Base-by-base conservation (phyloP, 495 filamentous ascomycete genomes). In the Aspergillus steynii region DNA sequence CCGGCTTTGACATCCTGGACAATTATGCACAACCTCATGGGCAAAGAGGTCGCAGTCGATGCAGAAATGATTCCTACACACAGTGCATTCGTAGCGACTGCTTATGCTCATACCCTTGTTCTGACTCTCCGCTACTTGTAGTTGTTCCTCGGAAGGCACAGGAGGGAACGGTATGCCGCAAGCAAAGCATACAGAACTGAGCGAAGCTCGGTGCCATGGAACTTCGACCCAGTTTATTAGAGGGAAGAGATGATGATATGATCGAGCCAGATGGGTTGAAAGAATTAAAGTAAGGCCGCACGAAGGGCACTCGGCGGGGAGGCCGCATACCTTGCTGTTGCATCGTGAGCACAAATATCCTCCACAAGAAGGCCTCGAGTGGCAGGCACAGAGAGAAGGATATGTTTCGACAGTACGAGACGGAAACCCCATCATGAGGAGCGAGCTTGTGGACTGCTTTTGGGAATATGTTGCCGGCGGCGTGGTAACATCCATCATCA, bases 361-460 rank as follows among this genome's bases (percentile, higher is more conserved):
- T n/a, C 93, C 92, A 34, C 88, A 83, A 10, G 84, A 91, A 26
- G 93, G 88, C 46, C 87, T 87, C 59, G 87, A 88, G 76, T 99
- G 96, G 66, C 95, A 99, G 31, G 93, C 93, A 69, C 95, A 99
- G 52, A 95, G 84, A n/a, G 85, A 86, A 54, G 88, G 85, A 27
- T 75, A 78, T 15, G 84, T 78, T 58, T 92, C 91, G 53, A 93
- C 85, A n/a, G 89, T 89, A 15, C 95, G 86, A 50, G 89, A 93
- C n/a, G 95, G 95, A 66, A 99, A 99, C 4, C 95, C 96, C 96
- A 98, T 98, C 90, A 93, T 96, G 14, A 99, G 82, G 32, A 98
- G 80, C 29, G 90, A 90, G 45, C 89, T 88, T 50, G 86, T 83
- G 61, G 81, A 84, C 66, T 88, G 84, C 68, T 87, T 86, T 37